Percentiles rank a stretch among this genome's conserved stretches.
Evolutionary conservation across 2,329 filamentous ascomycete genomes (phyloP).

Genomic region (Neofusicoccum umdonicola): DNA sequence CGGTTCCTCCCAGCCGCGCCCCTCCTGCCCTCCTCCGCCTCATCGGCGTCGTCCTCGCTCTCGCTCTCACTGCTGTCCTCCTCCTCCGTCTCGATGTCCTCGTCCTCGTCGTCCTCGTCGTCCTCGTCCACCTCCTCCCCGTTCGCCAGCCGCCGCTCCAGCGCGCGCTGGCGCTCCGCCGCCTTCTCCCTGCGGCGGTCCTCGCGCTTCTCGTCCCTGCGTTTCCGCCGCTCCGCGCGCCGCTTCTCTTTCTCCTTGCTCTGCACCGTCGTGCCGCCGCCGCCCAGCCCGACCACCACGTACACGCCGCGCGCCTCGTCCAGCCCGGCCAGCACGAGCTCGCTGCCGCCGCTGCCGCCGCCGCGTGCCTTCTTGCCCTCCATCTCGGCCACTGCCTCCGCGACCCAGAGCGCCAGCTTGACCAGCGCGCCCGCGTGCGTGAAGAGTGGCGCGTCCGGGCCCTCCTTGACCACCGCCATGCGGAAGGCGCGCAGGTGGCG

Average conservation of each 20-base stretch:
- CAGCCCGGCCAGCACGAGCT: slow-evolving; percentile 84
- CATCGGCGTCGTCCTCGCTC: slow-evolving; percentile 58
- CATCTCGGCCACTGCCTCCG: slow-evolving; percentile 85
- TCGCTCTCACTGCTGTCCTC: slow-evolving; percentile 63
- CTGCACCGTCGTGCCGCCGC: slow-evolving; percentile 67
- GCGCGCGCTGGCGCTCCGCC: slow-evolving; percentile 53
- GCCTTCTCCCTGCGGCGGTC: slow-evolving; percentile 62
- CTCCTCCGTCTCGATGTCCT: slow-evolving; percentile 49
- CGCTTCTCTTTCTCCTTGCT: slow-evolving; percentile 61
- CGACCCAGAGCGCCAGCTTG: slow-evolving; percentile 91
- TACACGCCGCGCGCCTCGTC: slow-evolving; percentile 87
- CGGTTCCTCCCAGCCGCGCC: slow-evolving; percentile 77
- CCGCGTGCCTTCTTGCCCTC: slow-evolving; percentile 55
- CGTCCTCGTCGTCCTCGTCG: slow-evolving; percentile 51
- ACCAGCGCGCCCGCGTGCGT: slow-evolving; percentile 89
- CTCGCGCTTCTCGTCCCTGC: slow-evolving; percentile 43
- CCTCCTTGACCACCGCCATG: slow-evolving; percentile 93
- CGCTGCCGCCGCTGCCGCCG: slow-evolving; percentile 64
- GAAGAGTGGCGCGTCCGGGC: slow-evolving; percentile 87
- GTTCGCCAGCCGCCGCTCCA: slow-evolving; percentile 44
- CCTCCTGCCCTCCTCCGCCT: slow-evolving; percentile 56
- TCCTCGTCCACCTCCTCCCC: slow-evolving; percentile 61
- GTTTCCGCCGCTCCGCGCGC: slow-evolving; percentile 62
- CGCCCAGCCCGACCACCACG: slow-evolving; percentile 87
- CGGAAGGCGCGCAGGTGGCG: slow-evolving; percentile 89